Evolutionary conservation across 176 grass and related monocot genomes (phyloP).

Genomic region (Elaeis guineensis): DNA sequence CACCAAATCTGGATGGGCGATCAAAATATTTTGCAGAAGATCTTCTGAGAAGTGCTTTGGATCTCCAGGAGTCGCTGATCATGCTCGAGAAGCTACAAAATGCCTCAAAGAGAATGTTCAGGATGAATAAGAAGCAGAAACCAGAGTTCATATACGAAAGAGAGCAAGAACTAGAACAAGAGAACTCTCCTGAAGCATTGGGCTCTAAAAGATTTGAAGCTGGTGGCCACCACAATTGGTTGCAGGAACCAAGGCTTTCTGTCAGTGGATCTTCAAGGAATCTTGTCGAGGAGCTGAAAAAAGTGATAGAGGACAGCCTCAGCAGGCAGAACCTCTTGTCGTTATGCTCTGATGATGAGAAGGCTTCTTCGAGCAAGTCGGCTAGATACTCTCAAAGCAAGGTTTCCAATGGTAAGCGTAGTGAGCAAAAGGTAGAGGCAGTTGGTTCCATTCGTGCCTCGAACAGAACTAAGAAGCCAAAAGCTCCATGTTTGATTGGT

Average conservation of each 20-base stretch:
- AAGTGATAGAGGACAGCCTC: constrained; percentile 51
- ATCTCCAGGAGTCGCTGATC: constrained; percentile 64
- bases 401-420: constrained; percentile 23
- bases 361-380: constrained; percentile 35
- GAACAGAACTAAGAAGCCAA: constrained; percentile 29
- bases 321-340: constrained; percentile 40
- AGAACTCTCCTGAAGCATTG: constrained; percentile 20
- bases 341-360: constrained; percentile 30
- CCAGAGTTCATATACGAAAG: constrained; percentile 2
- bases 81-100: constrained; percentile 70
- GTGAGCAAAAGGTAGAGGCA: constrained; percentile 15
- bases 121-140: constrained; percentile 35
- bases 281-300: constrained; percentile 41
- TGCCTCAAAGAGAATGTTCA: constrained; percentile 19
- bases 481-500: constrained; percentile 52
- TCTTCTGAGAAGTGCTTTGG: constrained; percentile 61
- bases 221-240: constrained; percentile 9
- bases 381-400: constrained; percentile 16
- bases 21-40: constrained; percentile 58
- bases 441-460: constrained; percentile 5
- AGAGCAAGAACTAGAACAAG: constrained; percentile 18
- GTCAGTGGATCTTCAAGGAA: constrained; percentile 16
- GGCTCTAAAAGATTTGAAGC: constrained; percentile 10
- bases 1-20: background rate
- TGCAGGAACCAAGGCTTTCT: background rate